A percentile compares a stretch with the other conserved stretches of the same genome.
Conservation (phyloP, 352 stramenopile species). For the Globisporangium barbulae region DNA sequence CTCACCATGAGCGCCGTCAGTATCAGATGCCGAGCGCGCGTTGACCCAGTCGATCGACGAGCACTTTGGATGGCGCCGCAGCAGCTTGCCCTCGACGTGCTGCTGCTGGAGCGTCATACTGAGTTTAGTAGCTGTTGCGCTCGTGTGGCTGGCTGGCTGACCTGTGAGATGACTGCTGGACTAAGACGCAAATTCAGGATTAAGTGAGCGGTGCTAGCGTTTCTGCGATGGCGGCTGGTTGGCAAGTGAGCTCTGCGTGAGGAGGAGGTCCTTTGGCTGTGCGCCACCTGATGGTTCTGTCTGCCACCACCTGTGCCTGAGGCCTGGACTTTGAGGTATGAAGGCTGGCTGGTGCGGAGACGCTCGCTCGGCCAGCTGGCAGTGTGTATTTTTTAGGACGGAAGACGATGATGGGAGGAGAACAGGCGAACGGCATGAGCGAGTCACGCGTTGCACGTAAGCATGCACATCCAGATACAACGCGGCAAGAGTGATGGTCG, state of each 20-base stretch:
- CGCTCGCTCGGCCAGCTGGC: neutral
- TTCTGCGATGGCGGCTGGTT: conserved; percentile 1
- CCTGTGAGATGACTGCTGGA: too few relatives aligned
- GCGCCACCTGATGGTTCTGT: too few relatives aligned
- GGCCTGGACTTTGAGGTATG: neutral
- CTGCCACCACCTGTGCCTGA: too few relatives aligned
- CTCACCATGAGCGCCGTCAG: neutral
- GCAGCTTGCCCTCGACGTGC: neutral
- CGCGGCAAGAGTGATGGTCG: neutral
- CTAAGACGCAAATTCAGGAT: neutral
- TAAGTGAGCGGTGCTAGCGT: neutral
- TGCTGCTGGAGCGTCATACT: conserved; percentile 1
- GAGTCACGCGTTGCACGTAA: conserved; percentile 1
- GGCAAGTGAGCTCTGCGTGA: too few relatives aligned
- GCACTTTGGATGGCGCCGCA: conserved; percentile 9
- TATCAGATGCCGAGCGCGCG: neutral
- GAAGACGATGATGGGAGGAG: conserved; percentile 8
- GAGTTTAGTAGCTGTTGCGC: too few relatives aligned
- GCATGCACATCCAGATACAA: neutral
- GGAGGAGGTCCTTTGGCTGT: too few relatives aligned
- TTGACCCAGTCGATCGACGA: neutral
- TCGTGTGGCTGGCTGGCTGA: too few relatives aligned
- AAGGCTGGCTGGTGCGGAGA: neutral
- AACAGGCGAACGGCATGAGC: neutral
- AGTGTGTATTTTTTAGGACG: neutral